A percentile compares a stretch with the other conserved stretches of the same genome.
These are phyloP conservation scores for Croton laevigatus DNA, from an alignment of 441 rosid species.

Conservation along the genomic window DNA sequence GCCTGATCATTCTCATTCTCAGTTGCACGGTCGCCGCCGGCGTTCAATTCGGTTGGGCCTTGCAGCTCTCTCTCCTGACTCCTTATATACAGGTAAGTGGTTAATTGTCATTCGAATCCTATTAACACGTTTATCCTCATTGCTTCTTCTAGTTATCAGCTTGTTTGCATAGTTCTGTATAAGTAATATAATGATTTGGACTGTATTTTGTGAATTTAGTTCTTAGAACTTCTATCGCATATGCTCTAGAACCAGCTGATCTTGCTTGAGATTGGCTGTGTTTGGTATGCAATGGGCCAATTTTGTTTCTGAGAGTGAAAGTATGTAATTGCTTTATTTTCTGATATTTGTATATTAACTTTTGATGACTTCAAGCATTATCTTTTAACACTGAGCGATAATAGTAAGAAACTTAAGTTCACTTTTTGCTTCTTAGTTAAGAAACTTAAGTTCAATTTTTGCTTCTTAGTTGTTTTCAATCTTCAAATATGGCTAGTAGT, in stretches of 20 bases:
- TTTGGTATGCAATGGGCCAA: background rate
- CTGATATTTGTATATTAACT: background rate
- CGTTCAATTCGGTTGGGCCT: conserved; percentile 93
- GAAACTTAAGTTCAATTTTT: no score
- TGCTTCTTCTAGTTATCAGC: background rate
- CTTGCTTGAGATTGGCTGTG: background rate
- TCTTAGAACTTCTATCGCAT: background rate
- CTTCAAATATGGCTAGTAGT: background rate
- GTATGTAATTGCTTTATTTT: background rate
- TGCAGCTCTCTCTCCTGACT: conserved; percentile 87
- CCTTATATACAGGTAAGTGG: conserved; percentile 79
- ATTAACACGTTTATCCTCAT: background rate
- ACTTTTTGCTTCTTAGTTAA: background rate
- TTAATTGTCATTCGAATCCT: background rate
- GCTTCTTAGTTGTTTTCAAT: background rate
- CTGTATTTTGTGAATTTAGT: background rate
- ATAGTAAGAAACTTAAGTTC: no score
- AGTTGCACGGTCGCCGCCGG: conserved; percentile 93
- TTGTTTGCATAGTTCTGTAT: background rate
- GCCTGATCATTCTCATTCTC: conserved; percentile 57
- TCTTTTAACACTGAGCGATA: no score
- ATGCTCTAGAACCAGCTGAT: background rate
- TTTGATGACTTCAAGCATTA: background rate
- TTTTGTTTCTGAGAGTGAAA: background rate
- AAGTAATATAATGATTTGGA: background rate